Evolutionary conservation across 2,329 filamentous ascomycete genomes (phyloP).

Genomic region (Cladosporium sp.): DNA sequence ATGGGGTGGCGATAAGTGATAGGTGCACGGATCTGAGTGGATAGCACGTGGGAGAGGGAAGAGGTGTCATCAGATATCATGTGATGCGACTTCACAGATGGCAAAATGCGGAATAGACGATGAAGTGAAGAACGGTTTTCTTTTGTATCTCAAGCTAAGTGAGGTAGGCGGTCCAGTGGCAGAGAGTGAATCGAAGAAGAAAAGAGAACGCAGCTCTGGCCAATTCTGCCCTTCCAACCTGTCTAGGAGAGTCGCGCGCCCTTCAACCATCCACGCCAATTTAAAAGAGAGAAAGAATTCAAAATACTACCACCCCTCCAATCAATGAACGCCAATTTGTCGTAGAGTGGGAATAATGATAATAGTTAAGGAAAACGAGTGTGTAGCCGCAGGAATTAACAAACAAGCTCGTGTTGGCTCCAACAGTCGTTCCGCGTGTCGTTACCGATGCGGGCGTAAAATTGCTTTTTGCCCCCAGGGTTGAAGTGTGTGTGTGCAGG

Average conservation of each 20-base stretch:
- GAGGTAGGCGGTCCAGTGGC: not conserved
- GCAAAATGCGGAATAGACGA: too few relatives aligned
- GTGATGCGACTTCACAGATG: not conserved
- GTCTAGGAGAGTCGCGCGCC: not conserved
- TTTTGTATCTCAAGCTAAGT: not conserved
- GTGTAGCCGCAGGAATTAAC: not conserved
- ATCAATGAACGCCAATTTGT: not conserved
- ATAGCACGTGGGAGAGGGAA: too few relatives aligned
- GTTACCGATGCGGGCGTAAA: constrained; percentile 5
- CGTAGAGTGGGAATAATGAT: not conserved
- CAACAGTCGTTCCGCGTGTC: constrained; percentile 6
- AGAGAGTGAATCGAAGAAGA: not conserved
- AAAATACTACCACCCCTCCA: not conserved
- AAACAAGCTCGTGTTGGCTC: constrained; percentile 1
- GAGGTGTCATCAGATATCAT: too few relatives aligned
- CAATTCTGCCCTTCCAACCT: not conserved
- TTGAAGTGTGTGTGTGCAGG: not conserved
- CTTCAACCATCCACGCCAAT: not conserved
- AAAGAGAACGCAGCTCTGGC: not conserved
- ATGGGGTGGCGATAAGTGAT: not conserved
- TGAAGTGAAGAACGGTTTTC: not conserved
- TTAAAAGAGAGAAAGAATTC: not conserved
- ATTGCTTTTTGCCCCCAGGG: not conserved
- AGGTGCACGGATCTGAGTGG: not conserved
- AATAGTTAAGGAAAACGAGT: not conserved